phyloP scores from a whole-genome alignment of 192 early-diverging fungal genomes.

The Thoreauomyces humboldtii region DNA sequence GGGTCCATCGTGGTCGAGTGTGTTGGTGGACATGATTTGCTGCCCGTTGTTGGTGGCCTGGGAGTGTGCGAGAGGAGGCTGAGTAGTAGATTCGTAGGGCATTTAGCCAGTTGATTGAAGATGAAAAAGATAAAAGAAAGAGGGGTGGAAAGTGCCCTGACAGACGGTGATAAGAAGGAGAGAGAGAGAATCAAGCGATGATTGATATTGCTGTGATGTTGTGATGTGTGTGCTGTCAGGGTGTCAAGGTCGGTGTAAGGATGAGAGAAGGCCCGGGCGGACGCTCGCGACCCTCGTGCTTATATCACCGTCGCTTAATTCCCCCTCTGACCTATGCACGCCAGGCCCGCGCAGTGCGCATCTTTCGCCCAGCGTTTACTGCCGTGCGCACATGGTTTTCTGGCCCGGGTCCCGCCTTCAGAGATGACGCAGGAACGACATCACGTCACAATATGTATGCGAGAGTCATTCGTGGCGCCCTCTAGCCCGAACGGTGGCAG shows the following conservation, averaged over 20 bases:
- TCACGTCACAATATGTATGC: not conserved
- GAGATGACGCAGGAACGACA: not conserved
- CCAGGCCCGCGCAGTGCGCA: not conserved
- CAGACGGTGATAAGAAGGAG: not conserved
- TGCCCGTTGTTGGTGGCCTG: not conserved
- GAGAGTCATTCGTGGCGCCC: not conserved
- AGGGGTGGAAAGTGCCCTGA: not conserved
- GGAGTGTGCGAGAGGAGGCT: not conserved
- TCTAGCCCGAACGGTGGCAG: not conserved
- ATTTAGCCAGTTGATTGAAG: not conserved
- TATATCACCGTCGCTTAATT: too few relatives aligned
- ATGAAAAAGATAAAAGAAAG: not conserved
- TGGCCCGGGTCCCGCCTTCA: too few relatives aligned
- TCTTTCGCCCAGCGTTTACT: too few relatives aligned
- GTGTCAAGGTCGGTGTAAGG: not conserved
- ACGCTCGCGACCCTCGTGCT: not conserved
- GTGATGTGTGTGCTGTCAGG: not conserved
- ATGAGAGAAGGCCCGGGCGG: not conserved
- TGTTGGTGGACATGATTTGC: conserved; percentile 2
- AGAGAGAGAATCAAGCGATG: not conserved
- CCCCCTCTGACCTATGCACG: too few relatives aligned
- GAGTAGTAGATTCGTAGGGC: not conserved
- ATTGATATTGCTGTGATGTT: not conserved
- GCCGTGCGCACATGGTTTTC: too few relatives aligned
- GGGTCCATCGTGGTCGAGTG: not conserved